Evolutionary conservation across 495 filamentous ascomycete genomes (phyloP), one percentile per base, ranked within the genome.

Genomic region (Hyaloscypha hepaticicola): DNA sequence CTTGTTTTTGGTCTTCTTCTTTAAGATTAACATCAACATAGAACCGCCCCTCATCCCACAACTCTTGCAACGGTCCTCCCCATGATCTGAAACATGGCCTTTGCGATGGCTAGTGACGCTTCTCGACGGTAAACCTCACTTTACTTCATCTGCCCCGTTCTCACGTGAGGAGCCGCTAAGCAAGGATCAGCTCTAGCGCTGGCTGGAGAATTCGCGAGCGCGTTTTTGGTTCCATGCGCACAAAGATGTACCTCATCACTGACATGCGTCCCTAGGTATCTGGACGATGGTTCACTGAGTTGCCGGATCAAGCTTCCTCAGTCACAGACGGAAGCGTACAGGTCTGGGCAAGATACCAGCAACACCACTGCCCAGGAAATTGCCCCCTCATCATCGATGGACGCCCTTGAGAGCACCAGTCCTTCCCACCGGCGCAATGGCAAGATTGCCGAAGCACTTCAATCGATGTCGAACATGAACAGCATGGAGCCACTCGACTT

Each of bases 261-360:
- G 50, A 53, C 50, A 27, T 53, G 50, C 19, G 50, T 26, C 1
- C 24, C 6, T 50, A 72, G 69, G 65, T 69, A 66, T 60, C 63
- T 72, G n/a, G 66, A 69, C 24, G 66, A 66, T 34, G 68, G 68
- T 27, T 65, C 64, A 61, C 65, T 55, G 66, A 67, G 63, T 38
- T 72, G 69, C 63, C 69, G 69, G 51, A 72, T 72, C 50, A 72
- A 72, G 51, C 28, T 72, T 11, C 66, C 69, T 8, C 58, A 60
- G 16, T 33, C 25, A 29, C 24, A 27, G 6, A 19, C 34, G 4
- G 58, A 60, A 14, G 45, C 14, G 7, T 33, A 48, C 3, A 53
- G 48, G 41, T 27, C 49, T 21, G n/a, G 38, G 5, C 26, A 57
- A 33, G 38, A 53, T 31, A 25, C 12, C 52, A 31, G 34, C 22